A percentile compares a stretch with the other conserved stretches of the same genome.
phyloP scores from a whole-genome alignment of 306 rosid genomes.

The Arachis hypogaea region DNA sequence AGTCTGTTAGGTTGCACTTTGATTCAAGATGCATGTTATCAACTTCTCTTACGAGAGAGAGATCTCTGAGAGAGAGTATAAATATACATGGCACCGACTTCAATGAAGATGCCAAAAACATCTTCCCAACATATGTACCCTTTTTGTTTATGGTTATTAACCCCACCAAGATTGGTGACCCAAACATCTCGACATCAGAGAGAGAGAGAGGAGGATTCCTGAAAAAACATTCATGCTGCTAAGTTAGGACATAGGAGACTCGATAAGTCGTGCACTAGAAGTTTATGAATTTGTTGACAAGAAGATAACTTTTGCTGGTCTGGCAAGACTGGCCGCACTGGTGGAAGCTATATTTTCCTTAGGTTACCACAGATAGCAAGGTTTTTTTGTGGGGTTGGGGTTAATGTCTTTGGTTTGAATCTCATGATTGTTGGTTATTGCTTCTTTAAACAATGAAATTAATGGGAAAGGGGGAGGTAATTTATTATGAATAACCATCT shows the following conservation, averaged over 20 bases:
- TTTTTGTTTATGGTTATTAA: too few species aligned
- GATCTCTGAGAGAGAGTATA: too few species aligned
- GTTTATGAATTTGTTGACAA: conserved; percentile 33
- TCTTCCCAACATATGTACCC: too few species aligned
- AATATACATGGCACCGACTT: too few species aligned
- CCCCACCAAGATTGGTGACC: too few species aligned
- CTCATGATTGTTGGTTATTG: conserved; percentile 10
- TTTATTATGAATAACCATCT: neutral
- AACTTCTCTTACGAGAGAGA: too few species aligned
- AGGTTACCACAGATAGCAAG: neutral
- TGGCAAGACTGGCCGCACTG: neutral
- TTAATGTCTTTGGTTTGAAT: neutral
- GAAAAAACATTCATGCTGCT: neutral
- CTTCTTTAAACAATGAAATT: neutral
- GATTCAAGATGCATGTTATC: conserved; percentile 18
- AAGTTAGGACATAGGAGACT: neutral
- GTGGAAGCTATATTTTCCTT: conserved; percentile 17
- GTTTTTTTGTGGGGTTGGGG: too few species aligned
- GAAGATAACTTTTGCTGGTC: conserved; percentile 12
- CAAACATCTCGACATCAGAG: too few species aligned
- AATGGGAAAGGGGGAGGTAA: neutral
- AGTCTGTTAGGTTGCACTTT: conserved; percentile 6
- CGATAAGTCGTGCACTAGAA: neutral
- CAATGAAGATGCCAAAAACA: too few species aligned
- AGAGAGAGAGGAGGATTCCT: neutral